Conservation (phyloP, 345 rosid genomes). For the Bruguiera sexangula region DNA sequence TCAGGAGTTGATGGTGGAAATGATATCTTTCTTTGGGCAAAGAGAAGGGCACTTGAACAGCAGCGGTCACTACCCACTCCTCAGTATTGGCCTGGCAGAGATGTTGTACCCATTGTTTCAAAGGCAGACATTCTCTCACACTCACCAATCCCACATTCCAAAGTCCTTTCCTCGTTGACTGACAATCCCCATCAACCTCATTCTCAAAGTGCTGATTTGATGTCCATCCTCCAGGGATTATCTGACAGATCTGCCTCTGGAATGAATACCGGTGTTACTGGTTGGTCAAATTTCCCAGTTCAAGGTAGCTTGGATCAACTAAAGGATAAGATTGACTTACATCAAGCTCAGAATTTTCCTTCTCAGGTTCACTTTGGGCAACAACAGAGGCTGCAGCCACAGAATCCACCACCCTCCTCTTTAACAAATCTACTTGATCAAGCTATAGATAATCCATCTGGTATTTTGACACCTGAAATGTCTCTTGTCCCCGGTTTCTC, state of each 20-base stretch:
- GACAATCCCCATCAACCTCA: constrained; percentile 49
- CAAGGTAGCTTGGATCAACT: constrained; percentile 51
- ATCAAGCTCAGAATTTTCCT: constrained; percentile 51
- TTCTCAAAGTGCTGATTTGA: constrained; percentile 67
- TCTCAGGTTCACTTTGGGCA: constrained; percentile 72
- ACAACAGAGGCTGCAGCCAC: constrained; percentile 55
- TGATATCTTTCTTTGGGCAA: constrained; percentile 61
- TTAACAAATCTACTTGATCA: constrained; percentile 67
- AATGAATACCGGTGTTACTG: constrained; percentile 41
- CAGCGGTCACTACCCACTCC: constrained; percentile 60
- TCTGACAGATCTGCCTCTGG: constrained; percentile 59
- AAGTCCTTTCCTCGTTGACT: constrained; percentile 26
- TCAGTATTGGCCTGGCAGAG: constrained; percentile 73
- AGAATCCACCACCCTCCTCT: constrained; percentile 42
- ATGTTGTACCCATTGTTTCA: constrained; percentile 52
- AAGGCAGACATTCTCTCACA: constrained; percentile 54
- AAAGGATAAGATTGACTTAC: constrained; percentile 59
- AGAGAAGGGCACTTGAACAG: constrained; percentile 69
- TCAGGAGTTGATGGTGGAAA: constrained; percentile 58
- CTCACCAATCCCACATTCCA: constrained; percentile 35
- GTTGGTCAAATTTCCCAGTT: constrained; percentile 59
- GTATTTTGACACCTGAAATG: constrained; percentile 52
- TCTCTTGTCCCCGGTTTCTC: constrained; percentile 49
- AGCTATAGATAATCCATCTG: constrained; percentile 49
- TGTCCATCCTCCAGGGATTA: constrained; percentile 67